Conservation (phyloP, 2,329 filamentous ascomycete species). For the Aspergillus sp. region DNA sequence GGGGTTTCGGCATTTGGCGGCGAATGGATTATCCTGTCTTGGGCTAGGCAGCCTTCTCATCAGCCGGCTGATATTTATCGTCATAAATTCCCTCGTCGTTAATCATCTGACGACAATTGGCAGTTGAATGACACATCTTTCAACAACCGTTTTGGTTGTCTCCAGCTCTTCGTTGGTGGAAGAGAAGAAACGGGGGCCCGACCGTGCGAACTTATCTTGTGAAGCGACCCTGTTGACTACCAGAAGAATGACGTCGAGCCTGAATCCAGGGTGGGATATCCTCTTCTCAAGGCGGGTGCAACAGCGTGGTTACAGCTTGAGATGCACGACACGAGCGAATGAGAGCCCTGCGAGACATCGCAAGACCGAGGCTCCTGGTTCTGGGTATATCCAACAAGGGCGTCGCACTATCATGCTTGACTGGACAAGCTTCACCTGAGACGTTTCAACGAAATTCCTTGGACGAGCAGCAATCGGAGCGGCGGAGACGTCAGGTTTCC, state of each 20-base stretch:
- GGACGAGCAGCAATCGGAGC: not conserved
- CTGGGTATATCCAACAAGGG: too few relatives aligned
- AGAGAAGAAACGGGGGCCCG: not conserved
- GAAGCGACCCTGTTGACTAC: too few relatives aligned
- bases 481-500: not conserved
- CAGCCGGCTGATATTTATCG: conserved; percentile 3
- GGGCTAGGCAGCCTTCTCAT: not conserved
- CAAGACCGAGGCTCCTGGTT: too few relatives aligned
- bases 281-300: too few relatives aligned
- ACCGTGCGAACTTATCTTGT: not conserved
- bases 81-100: conserved; percentile 2
- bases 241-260: too few relatives aligned
- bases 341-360: too few relatives aligned
- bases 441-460: not conserved
- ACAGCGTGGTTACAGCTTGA: too few relatives aligned
- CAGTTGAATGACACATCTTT: not conserved
- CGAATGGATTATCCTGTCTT: conserved; percentile 18
- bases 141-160: not conserved
- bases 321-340: too few relatives aligned
- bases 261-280: too few relatives aligned
- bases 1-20: conserved; percentile 25
- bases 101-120: not conserved
- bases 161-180: not conserved
- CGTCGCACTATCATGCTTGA: too few relatives aligned
- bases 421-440: not conserved